phyloP scores from a whole-genome alignment of 2,329 filamentous ascomycete genomes.

The Byssothecium circinans region DNA sequence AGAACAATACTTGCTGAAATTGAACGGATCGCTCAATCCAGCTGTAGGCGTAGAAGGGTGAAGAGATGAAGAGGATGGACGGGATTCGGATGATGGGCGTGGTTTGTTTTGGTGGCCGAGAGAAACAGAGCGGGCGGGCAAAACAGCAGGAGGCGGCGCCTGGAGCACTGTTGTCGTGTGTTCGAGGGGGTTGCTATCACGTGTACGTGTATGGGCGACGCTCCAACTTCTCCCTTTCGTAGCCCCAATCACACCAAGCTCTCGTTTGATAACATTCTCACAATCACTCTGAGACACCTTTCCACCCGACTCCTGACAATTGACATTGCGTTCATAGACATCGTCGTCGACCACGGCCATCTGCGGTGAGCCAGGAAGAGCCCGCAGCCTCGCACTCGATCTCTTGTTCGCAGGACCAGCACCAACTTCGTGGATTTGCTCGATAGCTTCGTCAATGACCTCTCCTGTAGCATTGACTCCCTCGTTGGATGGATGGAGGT shows the following conservation, averaged over 20 bases:
- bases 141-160: constrained; percentile 23
- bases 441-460: constrained; percentile 42
- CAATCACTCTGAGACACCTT: constrained; percentile 10
- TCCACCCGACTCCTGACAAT: constrained; percentile 30
- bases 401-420: constrained; percentile 30
- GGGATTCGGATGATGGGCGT: constrained; percentile 20
- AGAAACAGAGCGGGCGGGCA: constrained; percentile 29
- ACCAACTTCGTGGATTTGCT: constrained; percentile 33
- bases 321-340: constrained; percentile 24
- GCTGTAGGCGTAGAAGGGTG: constrained; percentile 25
- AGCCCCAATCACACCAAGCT: constrained; percentile 12
- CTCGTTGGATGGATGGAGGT: constrained; percentile 25
- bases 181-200: constrained; percentile 19
- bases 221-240: constrained; percentile 11
- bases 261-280: constrained; percentile 14
- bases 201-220: constrained; percentile 13
- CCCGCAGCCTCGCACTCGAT: constrained; percentile 38
- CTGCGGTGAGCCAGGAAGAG: constrained; percentile 35
- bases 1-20: constrained; percentile 51
- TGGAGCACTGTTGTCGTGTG: constrained; percentile 25
- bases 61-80: constrained; percentile 28
- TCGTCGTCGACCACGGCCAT: constrained; percentile 39
- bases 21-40: constrained; percentile 50
- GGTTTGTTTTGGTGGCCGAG: constrained; percentile 15
- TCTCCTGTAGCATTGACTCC: constrained; percentile 41